Conservation (phyloP, 805 yeast genomes). For the Saccharomycopsis fermentans region DNA sequence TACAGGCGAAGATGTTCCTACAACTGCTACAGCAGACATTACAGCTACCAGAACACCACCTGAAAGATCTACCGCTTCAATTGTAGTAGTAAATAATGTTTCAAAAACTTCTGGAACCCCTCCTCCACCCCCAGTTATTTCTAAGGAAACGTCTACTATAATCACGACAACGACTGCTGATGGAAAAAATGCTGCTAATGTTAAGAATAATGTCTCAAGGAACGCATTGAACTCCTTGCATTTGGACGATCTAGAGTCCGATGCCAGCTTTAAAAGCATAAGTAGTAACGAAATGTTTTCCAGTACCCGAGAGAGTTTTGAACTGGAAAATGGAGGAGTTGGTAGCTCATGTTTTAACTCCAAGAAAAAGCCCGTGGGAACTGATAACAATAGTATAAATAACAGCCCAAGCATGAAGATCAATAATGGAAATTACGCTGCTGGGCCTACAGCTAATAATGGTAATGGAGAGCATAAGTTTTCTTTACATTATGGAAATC, state of each 20-base stretch:
- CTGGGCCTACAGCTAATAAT: background rate
- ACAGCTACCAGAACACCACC: background rate
- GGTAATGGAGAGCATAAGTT: background rate
- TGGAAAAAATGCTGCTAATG: background rate
- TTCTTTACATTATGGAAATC: background rate
- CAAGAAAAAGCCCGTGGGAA: background rate
- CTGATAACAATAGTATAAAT: background rate
- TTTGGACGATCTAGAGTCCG: slow-evolving; percentile 17
- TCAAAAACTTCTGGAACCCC: background rate
- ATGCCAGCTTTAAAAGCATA: slow-evolving; percentile 18
- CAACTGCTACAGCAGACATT: background rate
- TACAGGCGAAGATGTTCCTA: background rate
- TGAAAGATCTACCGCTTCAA: background rate
- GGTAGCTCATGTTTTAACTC: background rate
- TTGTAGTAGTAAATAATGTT: background rate
- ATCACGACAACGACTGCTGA: background rate
- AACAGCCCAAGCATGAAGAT: background rate
- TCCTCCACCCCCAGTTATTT: background rate
- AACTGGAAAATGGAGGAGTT: slow-evolving; percentile 9
- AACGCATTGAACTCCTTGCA: slow-evolving; percentile 14
- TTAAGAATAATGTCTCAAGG: background rate
- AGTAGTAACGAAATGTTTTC: slow-evolving; percentile 17
- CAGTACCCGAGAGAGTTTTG: slow-evolving; percentile 14
- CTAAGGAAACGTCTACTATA: background rate
- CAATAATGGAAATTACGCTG: background rate